Evolutionary conservation across 2,329 filamentous ascomycete species (phyloP), one percentile per base, ranked within the genome.

Genomic region (Harringtonia aguacate): DNA sequence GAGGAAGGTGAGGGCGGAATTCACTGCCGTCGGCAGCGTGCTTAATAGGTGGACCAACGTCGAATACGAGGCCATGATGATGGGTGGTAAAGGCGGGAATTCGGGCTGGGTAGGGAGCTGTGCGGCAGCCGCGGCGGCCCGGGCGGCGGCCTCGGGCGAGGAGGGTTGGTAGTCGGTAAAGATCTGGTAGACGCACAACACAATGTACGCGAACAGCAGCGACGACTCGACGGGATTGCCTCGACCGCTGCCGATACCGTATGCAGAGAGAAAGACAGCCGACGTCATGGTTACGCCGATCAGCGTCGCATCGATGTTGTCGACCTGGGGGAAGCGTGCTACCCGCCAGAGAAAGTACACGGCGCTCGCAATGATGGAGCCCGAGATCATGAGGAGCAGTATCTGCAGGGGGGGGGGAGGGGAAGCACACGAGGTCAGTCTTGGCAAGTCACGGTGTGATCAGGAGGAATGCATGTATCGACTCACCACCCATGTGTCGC

Each of bases 111-210:
- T 64, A 60, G 28, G 67, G 63, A 47, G 66, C 65, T 51, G 46
- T 30, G 44, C 44, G 37, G 49, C 38, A 72, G 44, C 72, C 4
- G 70, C 63, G 3, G 69, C 66, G 27, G 78, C 73, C 28, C 73
- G 68, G 24, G 74, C 69, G n/a, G 75, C 79, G 17, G 75, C 63
- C 5, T 48, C 46, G 39, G 49, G 47, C 20, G 50, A 46, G 9
- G 85, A 89, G 4, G 92, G 88, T 53, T 90, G 79, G 65, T 97
- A 97, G 65, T 98, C 92, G 56, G 92, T 98, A 63, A 97, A 97
- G 62, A 97, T 97, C 63, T 98, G 92, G 67, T 97, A 98, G 58
- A 97, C 85, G 68, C 90, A 97, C 50, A 98, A 81, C n/a, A 95
- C 92, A 48, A 95, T 79, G 63, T 98, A 98, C 56, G 92, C 90